Evolutionary conservation across 2,329 filamentous ascomycete genomes (phyloP), one percentile per base, ranked within the genome.

Genomic region (Huntiella moniliformis): DNA sequence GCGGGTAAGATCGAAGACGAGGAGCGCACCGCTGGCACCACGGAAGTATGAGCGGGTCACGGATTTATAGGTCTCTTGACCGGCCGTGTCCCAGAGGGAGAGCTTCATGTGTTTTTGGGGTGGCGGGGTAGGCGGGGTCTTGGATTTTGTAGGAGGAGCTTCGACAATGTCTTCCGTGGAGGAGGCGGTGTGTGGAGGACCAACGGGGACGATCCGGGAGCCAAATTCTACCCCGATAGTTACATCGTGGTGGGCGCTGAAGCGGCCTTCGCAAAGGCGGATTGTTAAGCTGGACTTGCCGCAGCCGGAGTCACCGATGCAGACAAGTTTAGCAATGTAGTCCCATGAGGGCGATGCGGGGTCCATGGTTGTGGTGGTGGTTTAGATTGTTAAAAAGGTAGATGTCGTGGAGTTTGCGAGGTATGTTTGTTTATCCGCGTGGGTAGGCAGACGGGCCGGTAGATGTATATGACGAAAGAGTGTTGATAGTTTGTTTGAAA

Each of bases 301-400:
- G 59, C 85, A 93, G 60, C 87, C 91, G 39, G 82, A 91, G 67
- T 96, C 91, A 61, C 91, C 91, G 57, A 98, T 86, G 67, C 85
- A 93, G 59, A 96, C 88, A 56, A 98, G 83, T 66, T 98, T 98
- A 62, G 88, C 87, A 60, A 96, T 98, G 68, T 92, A 96, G 67
- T 96, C 86, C 88, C 88, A 96, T 63, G 85, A 80, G 57, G 78
- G 73, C 52, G 66, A 61, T 58, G 71, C 70, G 18, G 38, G 15
- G 17, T 44, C 44, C 47, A 49, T 49, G 11, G 31, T 37, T 12
- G 28, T 13, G 10, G 18, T 15, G 28, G 28, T 34, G 39, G 39
- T 33, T 11, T 13, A 8, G n/a, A 32, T 36, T 36, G 12, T 34
- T 34, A 12, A 12, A 36, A 36, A 36, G 13, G 13, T 36, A 5